A percentile compares a stretch with the other conserved stretches of the same genome.
phyloP scores from a whole-genome alignment of 1,284 basidiomycete species.

The Apiotrichum montevideense region DNA sequence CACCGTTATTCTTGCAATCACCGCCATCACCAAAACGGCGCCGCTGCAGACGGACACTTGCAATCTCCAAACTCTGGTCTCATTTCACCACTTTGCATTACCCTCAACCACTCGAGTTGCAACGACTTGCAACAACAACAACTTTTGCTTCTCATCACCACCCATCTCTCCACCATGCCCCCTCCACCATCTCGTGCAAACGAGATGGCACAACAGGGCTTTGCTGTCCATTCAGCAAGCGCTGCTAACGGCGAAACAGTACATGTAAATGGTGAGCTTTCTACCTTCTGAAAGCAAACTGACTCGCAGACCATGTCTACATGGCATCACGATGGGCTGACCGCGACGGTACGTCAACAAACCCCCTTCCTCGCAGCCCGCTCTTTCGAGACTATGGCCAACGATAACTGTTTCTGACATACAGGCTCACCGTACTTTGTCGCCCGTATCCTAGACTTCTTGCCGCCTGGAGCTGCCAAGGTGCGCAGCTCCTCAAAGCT shows the following conservation, averaged over 20 bases:
- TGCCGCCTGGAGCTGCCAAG: constrained; percentile 55
- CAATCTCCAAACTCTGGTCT: too few relatives aligned
- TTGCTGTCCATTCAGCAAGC: constrained; percentile 31
- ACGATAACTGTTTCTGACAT: not conserved
- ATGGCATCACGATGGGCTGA: constrained; percentile 84
- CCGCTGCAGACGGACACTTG: too few relatives aligned
- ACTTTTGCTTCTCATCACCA: too few relatives aligned
- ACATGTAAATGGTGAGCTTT: constrained; percentile 36
- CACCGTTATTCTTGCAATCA: too few relatives aligned
- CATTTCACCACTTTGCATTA: too few relatives aligned
- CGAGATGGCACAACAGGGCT: constrained; percentile 31
- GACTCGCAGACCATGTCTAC: constrained; percentile 78
- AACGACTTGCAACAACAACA: too few relatives aligned
- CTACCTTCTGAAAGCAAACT: not conserved
- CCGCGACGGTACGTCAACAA: constrained; percentile 61
- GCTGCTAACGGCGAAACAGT: constrained; percentile 44
- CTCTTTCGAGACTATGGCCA: too few relatives aligned
- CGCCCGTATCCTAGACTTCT: constrained; percentile 91
- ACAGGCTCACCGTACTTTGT: constrained; percentile 72
- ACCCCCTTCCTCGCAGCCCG: too few relatives aligned
- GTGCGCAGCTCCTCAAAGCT: constrained; percentile 29
- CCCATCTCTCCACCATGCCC: not conserved
- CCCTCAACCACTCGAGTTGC: too few relatives aligned
- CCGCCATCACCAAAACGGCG: too few relatives aligned
- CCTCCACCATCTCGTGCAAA: constrained; percentile 14